phyloP scores from a whole-genome alignment of 2,329 filamentous ascomycete species.

The Tolypocladium endophyticum region DNA sequence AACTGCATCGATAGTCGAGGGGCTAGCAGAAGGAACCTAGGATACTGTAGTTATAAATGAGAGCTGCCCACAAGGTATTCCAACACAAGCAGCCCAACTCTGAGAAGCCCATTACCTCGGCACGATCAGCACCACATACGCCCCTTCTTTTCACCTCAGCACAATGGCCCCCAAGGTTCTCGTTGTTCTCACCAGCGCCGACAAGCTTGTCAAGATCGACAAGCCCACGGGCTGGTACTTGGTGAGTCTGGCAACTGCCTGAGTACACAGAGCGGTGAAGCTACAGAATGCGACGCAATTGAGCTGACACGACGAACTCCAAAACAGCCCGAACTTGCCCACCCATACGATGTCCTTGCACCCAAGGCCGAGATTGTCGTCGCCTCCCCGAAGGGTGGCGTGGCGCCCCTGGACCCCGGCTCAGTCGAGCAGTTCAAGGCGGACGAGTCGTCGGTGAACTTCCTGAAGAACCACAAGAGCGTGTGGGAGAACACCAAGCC shows the following conservation, averaged over 20 bases:
- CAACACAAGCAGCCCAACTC: neutral
- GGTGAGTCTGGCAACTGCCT: conserved; percentile 25
- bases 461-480: conserved; percentile 42
- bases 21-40: neutral
- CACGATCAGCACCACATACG: neutral
- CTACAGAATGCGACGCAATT: neutral
- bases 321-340: conserved; percentile 49
- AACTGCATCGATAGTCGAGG: neutral
- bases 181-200: conserved; percentile 58
- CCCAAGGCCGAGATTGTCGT: conserved; percentile 43
- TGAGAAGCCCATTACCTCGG: neutral
- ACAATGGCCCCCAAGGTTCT: conserved; percentile 51
- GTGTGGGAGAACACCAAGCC: conserved; percentile 55
- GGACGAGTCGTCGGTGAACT: conserved; percentile 41
- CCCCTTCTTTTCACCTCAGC: neutral
- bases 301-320: neutral
- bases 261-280: neutral
- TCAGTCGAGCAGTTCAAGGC: conserved; percentile 44
- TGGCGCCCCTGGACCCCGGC: conserved; percentile 48
- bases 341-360: conserved; percentile 49
- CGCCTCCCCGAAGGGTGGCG: conserved; percentile 52
- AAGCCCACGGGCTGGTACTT: conserved; percentile 62
- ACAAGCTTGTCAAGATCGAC: conserved; percentile 33
- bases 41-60: neutral
- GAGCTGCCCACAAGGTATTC: neutral